Evolutionary conservation across 768 basidiomycete genomes (phyloP), one percentile per base, ranked within the genome.

Genomic region (Pleurotus pulmonarius): DNA sequence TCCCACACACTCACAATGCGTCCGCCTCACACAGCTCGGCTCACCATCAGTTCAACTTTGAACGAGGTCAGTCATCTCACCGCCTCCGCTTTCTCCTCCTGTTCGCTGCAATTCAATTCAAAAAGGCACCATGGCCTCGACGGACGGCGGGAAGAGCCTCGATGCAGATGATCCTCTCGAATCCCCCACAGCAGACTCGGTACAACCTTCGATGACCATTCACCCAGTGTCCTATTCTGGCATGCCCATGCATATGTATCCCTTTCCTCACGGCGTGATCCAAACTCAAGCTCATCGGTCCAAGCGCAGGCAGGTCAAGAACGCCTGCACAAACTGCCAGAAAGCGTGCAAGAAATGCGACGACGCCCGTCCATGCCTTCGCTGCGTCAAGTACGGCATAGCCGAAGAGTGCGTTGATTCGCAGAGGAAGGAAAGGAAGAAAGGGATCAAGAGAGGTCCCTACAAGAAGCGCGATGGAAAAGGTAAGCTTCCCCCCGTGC

Each of bases 391-490:
- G 74, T 95, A 95, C 63, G 92, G 91, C 64, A 81, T 90, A 61
- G 80, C 85, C 47, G 90, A 93, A 66, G 88, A 89, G 66, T 97
- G 94, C 67, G 76, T 92, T 61, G 90, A 94, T 74, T 94, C 93
- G 26, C 86, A 90, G 70, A 81, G 94, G 69, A 96, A 95, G 76
- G 93, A 96, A 73, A 82, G 93, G 65, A 91, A 90, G 70, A 91
- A 90, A 69, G 90, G 90, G 61, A 80, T 90, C 63, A 92, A 91
- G 77, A 75, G 90, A 66, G 90, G 90, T 45, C 90, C 90, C 71
- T 92, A 92, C 87, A 92, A 92, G 90, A 92, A 92, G 85, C 89
- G 88, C 85, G 89, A 90, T 88, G 85, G 83, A 82, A 90, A 87
- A 82, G 83, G 89, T 90, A 67, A 72, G 85, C 71, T 60, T 68